Evolutionary conservation across 1,139 yeast species (phyloP).

Genomic region (Suhomyces guaymorum): DNA sequence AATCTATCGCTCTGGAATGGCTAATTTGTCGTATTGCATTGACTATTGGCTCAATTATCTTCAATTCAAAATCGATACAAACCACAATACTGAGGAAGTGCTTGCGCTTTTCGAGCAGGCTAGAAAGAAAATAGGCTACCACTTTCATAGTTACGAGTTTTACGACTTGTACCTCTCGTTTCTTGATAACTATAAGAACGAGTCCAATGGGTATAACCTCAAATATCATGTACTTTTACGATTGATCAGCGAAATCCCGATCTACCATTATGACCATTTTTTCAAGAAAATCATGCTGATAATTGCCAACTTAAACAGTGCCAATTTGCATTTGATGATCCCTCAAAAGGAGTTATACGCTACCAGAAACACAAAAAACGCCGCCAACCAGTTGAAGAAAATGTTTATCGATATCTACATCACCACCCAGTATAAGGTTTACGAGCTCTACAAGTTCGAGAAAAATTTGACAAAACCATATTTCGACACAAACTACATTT

Average conservation of each 20-base stretch:
- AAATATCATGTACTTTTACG: conserved; percentile 54
- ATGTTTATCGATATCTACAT: conserved; percentile 54
- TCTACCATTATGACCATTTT: conserved; percentile 72
- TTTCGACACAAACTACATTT: conserved; percentile 44
- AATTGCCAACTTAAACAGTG: conserved; percentile 37
- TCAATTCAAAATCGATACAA: conserved; percentile 50
- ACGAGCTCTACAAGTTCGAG: conserved; percentile 66
- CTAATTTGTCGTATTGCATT: conserved; percentile 54
- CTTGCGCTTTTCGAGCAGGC: conserved; percentile 61
- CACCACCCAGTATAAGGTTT: conserved; percentile 60
- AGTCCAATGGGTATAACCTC: conserved; percentile 29
- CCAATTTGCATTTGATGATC: conserved; percentile 18
- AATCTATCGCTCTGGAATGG: conserved; percentile 58
- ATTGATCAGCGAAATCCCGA: conserved; percentile 66
- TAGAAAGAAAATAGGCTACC: conserved; percentile 62
- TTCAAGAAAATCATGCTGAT: conserved; percentile 43
- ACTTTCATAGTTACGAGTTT: conserved; percentile 71
- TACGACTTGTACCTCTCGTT: conserved; percentile 72
- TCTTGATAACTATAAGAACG: conserved; percentile 40
- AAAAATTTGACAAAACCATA: conserved; percentile 53
- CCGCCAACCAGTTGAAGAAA: conserved; percentile 42
- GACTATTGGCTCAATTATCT: conserved; percentile 76
- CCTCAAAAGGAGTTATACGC: conserved; percentile 23
- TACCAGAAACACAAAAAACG: conserved; percentile 19
- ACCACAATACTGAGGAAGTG: conserved; percentile 33